Conservation (phyloP, 345 rosid genomes). For the Hibiscus syriacus region DNA sequence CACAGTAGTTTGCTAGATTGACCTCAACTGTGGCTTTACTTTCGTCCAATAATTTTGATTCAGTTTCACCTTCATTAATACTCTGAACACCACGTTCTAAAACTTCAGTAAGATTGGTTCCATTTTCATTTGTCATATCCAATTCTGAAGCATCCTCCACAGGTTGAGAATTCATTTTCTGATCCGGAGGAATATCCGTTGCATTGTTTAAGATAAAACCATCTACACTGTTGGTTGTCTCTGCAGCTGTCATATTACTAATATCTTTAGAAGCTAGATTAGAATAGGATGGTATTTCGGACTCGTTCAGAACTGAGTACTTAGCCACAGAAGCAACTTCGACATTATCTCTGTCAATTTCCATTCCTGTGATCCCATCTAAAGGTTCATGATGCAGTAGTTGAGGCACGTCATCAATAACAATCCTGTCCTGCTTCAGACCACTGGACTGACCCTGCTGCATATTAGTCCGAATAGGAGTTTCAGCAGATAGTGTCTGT, state of each 20-base stretch:
- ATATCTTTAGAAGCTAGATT: conserved; percentile 7
- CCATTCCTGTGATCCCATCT: conserved; percentile 37
- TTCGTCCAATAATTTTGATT: too few relatives aligned
- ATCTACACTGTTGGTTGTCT: not conserved
- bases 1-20: conserved; percentile 14
- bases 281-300: conserved; percentile 5
- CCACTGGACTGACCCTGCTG: conserved; percentile 20
- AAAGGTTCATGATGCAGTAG: conserved; percentile 29
- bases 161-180: not conserved
- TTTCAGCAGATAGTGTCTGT: conserved; percentile 24
- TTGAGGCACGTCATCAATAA: conserved; percentile 14
- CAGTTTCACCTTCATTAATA: too few relatives aligned
- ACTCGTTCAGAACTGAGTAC: conserved; percentile 18
- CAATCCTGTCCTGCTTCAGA: conserved; percentile 19
- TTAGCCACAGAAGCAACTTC: conserved; percentile 37
- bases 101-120: too few relatives aligned
- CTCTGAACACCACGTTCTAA: too few relatives aligned
- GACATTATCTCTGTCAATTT: conserved; percentile 29
- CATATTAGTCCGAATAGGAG: too few relatives aligned
- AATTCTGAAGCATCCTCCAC: conserved; percentile 6
- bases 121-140: not conserved
- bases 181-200: not conserved
- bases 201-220: not conserved
- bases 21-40: too few relatives aligned
- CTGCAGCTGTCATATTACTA: not conserved